Evolutionary conservation across 1,139 yeast species (phyloP), one percentile per base, ranked within the genome.

Genomic region (Blastobotrys arbuscula): DNA sequence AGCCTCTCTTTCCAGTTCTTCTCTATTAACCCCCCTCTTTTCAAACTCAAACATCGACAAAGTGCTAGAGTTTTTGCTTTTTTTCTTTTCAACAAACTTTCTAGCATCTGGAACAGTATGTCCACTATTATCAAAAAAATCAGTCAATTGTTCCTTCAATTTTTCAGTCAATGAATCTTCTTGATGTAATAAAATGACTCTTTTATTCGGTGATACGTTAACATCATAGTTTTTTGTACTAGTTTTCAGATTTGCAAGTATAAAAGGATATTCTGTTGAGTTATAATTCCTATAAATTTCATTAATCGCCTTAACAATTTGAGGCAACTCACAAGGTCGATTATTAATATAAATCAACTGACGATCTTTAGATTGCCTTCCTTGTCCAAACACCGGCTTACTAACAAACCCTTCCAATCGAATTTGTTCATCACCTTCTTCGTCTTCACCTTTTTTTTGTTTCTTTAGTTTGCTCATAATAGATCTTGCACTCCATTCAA

Each of bases 131-230:
- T 56, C 64, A 39, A 65, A 63, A 10, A 53, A 52, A 1, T 46
- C 51, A 1, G 51, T 40, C 15, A 68, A 45, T 7, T 54, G 52
- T 35, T 58, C 63, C 20, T 59, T 52, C 2, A 88, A 58, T 1
- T 68, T 65, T 36, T 82, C 84, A 8, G 84, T 58, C 1, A 89
- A 63, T 13, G 67, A 64, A 4, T 67, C 65, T 62, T 90, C 97
- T 53, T 79, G 74, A 50, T 84, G 90, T 1, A 92, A 62, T 56
- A 87, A 61, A 2, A 92, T 73, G 2, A 80, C 77, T 42, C 94
- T 71, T 62, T 92, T 92, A 62, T 92, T 97, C 0, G 98, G 98
- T 0, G 96, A 82, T 1, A 94, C 84, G 65, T 92, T 92, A 18
- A 92, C 75, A 67, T 92, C 99, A 34, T 86, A 65, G 20, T 72